A percentile compares a stretch with the other conserved stretches of the same genome.
Evolutionary conservation across 345 rosid species (phyloP).

Genomic region (Firmiana major): DNA sequence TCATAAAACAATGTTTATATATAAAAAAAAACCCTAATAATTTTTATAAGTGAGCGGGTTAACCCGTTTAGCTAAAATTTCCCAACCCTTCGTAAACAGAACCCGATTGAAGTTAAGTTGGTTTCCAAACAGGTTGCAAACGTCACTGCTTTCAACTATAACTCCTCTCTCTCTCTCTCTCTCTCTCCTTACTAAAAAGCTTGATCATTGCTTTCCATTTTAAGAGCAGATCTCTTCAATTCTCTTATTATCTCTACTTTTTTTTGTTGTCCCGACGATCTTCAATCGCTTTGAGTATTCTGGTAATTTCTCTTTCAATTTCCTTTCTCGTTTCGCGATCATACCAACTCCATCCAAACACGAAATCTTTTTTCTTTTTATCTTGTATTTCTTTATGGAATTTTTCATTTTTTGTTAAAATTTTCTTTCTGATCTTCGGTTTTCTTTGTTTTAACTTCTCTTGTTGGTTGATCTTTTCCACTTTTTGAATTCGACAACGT

Average conservation of each 20-base stretch:
- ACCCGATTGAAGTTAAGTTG: background rate
- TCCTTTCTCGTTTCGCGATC: background rate
- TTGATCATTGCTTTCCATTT: background rate
- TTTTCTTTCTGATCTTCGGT: background rate
- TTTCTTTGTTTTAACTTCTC: background rate
- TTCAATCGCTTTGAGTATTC: background rate
- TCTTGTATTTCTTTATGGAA: background rate
- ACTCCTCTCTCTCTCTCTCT: background rate
- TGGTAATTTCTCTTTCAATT: slow-evolving; percentile 1
- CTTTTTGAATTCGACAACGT: background rate
- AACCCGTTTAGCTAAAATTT: background rate
- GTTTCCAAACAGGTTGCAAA: background rate
- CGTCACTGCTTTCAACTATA: slow-evolving; percentile 3
- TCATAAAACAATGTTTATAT: no score
- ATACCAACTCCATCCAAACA: background rate
- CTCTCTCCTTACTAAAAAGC: background rate
- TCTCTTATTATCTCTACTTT: background rate
- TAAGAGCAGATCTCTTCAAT: slow-evolving; percentile 8
- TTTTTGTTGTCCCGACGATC: background rate
- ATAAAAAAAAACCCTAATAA: no score
- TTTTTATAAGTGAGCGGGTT: no score
- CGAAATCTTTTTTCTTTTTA: background rate
- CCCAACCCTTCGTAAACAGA: background rate
- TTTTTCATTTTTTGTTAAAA: background rate
- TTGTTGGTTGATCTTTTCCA: background rate